A percentile compares a stretch with the other conserved stretches of the same genome.
Conservation (phyloP, 805 yeast species). For the Ogataea thermomethanolica region DNA sequence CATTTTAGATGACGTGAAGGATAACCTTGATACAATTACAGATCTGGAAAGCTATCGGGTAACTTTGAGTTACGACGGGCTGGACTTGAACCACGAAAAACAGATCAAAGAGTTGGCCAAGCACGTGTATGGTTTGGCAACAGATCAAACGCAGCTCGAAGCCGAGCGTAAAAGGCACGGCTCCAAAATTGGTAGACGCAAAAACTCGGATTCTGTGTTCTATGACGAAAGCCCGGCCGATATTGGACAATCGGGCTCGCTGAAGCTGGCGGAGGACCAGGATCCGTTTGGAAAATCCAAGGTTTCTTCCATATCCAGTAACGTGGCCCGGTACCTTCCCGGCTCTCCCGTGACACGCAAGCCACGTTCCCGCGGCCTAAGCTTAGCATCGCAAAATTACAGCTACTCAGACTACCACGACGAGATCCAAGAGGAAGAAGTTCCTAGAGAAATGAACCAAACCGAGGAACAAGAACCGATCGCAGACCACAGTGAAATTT, state of each 20-base stretch:
- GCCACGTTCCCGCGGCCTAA: conserved; percentile 10
- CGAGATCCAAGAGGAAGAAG: not conserved
- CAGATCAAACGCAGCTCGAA: conserved; percentile 12
- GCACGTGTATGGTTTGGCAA: conserved; percentile 14
- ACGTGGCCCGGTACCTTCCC: conserved; percentile 15
- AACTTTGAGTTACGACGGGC: conserved; percentile 22
- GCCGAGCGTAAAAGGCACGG: conserved; percentile 19
- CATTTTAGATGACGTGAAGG: conserved; percentile 17
- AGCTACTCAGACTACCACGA: conserved; percentile 6
- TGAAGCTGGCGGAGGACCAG: conserved; percentile 11
- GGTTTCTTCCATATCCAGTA: conserved; percentile 20
- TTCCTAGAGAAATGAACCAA: not conserved
- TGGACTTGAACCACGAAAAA: conserved; percentile 23
- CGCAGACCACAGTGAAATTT: not conserved
- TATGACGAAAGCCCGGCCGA: conserved; percentile 18
- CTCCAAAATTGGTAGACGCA: conserved; percentile 5
- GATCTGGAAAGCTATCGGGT: conserved; percentile 15
- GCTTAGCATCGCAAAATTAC: conserved; percentile 6
- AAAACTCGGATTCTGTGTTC: conserved; percentile 10
- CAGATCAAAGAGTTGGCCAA: conserved; percentile 19
- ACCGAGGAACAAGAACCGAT: not conserved
- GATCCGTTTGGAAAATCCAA: conserved; percentile 23
- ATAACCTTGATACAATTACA: conserved; percentile 14
- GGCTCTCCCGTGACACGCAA: conserved; percentile 9
- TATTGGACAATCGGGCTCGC: conserved; percentile 5